Conservation (phyloP, 441 rosid genomes). For the Melastoma candidum region DNA sequence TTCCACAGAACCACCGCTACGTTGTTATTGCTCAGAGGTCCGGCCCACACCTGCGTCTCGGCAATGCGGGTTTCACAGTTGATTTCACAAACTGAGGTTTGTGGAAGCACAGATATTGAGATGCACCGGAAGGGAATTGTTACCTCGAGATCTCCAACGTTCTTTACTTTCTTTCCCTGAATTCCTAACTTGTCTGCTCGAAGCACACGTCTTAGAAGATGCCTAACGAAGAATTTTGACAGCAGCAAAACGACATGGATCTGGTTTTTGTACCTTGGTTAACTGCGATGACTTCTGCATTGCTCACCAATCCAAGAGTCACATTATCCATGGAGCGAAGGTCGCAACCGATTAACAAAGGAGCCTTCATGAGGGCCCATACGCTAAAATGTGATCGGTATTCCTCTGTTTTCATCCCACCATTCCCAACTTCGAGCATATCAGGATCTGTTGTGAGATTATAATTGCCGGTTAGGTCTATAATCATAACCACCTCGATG, state of each 20-base stretch:
- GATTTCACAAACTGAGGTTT: not conserved
- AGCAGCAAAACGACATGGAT: not conserved
- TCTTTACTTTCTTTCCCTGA: slow-evolving; percentile 44
- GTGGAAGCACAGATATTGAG: not conserved
- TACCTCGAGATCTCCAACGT: slow-evolving; percentile 41
- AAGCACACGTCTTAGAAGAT: not conserved
- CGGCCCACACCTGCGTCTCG: slow-evolving; percentile 42
- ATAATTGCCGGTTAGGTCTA: slow-evolving; percentile 12
- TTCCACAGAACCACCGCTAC: slow-evolving; percentile 47
- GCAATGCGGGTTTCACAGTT: not conserved
- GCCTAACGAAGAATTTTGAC: not conserved
- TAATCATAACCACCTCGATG: not conserved
- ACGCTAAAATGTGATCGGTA: slow-evolving; percentile 51
- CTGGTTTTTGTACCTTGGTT: slow-evolving; percentile 29
- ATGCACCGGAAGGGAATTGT: not conserved
- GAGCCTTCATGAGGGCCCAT: slow-evolving; percentile 56
- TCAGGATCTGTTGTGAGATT: slow-evolving; percentile 35
- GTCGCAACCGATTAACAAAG: slow-evolving; percentile 44
- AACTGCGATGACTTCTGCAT: slow-evolving; percentile 39
- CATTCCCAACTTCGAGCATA: slow-evolving; percentile 64
- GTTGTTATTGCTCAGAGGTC: slow-evolving; percentile 27
- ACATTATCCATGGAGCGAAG: slow-evolving; percentile 24
- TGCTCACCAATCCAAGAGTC: slow-evolving; percentile 27
- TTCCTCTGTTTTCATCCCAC: slow-evolving; percentile 46
- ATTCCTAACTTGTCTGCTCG: slow-evolving; percentile 34